Evolutionary conservation across 78 protist species (phyloP).

Genomic region (Cavenderia fasciculata): DNA sequence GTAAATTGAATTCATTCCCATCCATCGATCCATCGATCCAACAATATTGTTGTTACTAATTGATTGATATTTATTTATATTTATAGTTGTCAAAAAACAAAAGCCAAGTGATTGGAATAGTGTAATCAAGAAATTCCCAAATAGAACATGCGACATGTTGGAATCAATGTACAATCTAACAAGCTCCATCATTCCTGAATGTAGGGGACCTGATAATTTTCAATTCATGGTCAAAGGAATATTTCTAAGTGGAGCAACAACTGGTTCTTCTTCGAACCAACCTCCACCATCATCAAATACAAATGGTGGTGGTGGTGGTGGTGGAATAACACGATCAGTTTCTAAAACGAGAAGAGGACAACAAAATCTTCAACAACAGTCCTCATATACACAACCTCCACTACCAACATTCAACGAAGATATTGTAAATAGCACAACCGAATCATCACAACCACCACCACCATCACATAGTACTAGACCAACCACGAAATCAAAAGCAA

Average conservation of each 20-base stretch:
- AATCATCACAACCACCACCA: not conserved
- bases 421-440: not conserved
- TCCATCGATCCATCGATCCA: not conserved
- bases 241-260: not conserved
- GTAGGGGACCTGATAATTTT: constrained; percentile 6
- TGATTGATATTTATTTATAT: not conserved
- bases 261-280: not conserved
- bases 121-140: constrained; percentile 42
- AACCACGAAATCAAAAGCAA: constrained; percentile 18
- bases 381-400: not conserved
- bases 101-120: constrained; percentile 33
- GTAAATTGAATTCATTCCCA: constrained; percentile 8
- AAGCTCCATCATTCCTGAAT: not conserved
- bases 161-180: constrained; percentile 14
- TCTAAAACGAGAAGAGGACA: not conserved
- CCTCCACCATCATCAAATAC: not conserved
- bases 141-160: constrained; percentile 47
- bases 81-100: constrained; percentile 27
- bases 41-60: not conserved
- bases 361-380: not conserved
- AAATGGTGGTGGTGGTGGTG: too few relatives aligned
- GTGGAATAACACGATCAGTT: not conserved
- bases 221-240: constrained; percentile 1
- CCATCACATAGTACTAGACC: not conserved
- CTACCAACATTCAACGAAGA: not conserved